A percentile compares a stretch with the other conserved stretches of the same genome.
phyloP scores from a whole-genome alignment of 371 early-diverging fungal species.

The Batkoa obscura region DNA sequence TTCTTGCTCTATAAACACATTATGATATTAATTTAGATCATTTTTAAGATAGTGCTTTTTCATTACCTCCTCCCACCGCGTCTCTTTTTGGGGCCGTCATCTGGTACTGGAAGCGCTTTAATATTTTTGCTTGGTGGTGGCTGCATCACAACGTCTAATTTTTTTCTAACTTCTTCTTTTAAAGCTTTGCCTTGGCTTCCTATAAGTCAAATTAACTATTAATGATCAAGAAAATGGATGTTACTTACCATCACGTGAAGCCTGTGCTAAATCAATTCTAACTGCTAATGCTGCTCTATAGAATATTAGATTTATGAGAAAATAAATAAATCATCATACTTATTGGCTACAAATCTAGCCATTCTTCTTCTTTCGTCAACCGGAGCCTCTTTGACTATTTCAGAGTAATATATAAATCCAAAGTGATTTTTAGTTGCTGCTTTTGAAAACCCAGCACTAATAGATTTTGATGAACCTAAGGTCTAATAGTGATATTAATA shows the following conservation, averaged over 20 bases:
- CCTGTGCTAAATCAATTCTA: slow-evolving; percentile 65
- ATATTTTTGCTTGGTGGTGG: slow-evolving; percentile 67
- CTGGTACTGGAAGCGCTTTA: slow-evolving; percentile 83
- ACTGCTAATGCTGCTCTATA: slow-evolving; percentile 45
- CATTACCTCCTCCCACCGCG: slow-evolving; percentile 65
- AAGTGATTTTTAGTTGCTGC: slow-evolving; percentile 47
- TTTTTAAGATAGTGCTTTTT: no score
- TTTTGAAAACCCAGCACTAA: slow-evolving; percentile 61
- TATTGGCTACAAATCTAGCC: slow-evolving; percentile 60
- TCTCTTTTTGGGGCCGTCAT: slow-evolving; percentile 74
- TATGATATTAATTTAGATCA: no score
- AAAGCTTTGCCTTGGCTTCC: slow-evolving; percentile 41
- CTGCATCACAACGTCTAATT: slow-evolving; percentile 67
- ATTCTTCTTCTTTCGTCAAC: slow-evolving; percentile 59
- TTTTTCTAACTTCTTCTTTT: slow-evolving; percentile 62
- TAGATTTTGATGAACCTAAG: slow-evolving; percentile 31
- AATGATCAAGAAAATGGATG: not conserved
- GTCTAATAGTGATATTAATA: slow-evolving; percentile 8
- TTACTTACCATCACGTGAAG: slow-evolving; percentile 35
- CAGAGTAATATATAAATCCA: slow-evolving; percentile 63
- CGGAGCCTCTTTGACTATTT: slow-evolving; percentile 44
- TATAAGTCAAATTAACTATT: not conserved
- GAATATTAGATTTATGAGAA: slow-evolving; percentile 5
- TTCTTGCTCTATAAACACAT: slow-evolving; percentile 34
- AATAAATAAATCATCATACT: slow-evolving; percentile 20